Conservation (phyloP, 2,329 filamentous ascomycete species). For the Colletotrichum phormii region DNA sequence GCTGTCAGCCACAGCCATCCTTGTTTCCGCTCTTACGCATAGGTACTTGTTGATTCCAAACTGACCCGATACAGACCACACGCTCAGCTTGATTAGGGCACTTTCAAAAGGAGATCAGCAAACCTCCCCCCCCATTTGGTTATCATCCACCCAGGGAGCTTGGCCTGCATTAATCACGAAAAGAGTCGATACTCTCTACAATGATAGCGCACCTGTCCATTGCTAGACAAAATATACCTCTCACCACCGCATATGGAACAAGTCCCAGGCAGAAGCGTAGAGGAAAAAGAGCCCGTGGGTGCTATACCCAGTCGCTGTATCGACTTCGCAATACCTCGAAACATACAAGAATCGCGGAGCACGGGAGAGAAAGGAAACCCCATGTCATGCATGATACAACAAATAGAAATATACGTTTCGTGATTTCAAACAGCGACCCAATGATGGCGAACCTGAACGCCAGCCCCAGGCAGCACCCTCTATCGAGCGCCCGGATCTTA, state of each 20-base stretch:
- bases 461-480: not conserved
- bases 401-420: not conserved
- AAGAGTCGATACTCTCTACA: not conserved
- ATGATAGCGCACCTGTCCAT: not conserved
- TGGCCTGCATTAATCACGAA: not conserved
- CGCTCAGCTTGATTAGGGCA: not conserved
- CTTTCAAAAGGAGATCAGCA: not conserved
- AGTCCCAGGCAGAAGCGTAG: not conserved
- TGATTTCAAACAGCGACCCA: not conserved
- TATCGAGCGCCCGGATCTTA: not conserved
- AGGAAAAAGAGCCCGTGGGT: not conserved
- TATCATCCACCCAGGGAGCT: not conserved
- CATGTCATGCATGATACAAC: not conserved
- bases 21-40: not conserved
- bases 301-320: not conserved
- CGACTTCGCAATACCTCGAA: not conserved
- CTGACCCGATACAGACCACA: not conserved
- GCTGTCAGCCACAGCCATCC: not conserved
- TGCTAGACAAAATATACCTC: too few relatives aligned
- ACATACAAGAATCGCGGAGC: not conserved
- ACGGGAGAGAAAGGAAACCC: not conserved
- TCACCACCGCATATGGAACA: not conserved
- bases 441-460: not conserved
- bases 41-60: not conserved
- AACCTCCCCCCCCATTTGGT: not conserved